These are phyloP conservation scores for Podospora appendiculata DNA, from an alignment of 495 filamentous ascomycete species.

Conservation along the genomic window DNA sequence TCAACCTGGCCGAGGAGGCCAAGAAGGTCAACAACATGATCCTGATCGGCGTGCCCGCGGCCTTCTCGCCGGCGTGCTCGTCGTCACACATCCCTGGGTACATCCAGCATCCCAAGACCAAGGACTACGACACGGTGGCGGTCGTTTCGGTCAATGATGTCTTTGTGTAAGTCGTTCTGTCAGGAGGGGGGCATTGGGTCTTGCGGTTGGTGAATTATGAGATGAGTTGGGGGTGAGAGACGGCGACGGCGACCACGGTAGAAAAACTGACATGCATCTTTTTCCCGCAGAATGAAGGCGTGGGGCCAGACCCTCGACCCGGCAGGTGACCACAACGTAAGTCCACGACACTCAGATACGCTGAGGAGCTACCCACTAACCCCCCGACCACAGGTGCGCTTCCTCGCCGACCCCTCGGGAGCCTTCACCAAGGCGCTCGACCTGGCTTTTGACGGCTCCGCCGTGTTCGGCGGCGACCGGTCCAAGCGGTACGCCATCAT, in stretches of 20 bases:
- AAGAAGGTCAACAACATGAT: slow-evolving; percentile 62
- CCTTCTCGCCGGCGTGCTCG: slow-evolving; percentile 78
- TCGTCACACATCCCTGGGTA: slow-evolving; percentile 74
- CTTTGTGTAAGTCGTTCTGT: slow-evolving; percentile 63
- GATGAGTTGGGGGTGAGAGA: too few species aligned
- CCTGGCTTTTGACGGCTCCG: slow-evolving; percentile 68
- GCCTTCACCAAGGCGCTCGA: slow-evolving; percentile 81
- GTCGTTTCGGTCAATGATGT: slow-evolving; percentile 92
- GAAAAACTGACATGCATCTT: too few species aligned
- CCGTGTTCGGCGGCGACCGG: slow-evolving; percentile 79
- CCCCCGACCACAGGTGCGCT: slow-evolving; percentile 53
- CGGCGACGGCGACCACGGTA: too few species aligned
- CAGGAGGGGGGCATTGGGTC: too few species aligned
- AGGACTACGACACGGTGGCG: slow-evolving; percentile 70
- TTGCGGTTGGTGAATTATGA: too few species aligned
- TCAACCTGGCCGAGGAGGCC: slow-evolving; percentile 75
- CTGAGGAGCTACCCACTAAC: background rate
- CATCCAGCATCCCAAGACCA: slow-evolving; percentile 64
- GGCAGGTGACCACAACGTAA: slow-evolving; percentile 60
- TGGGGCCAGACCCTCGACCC: slow-evolving; percentile 74
- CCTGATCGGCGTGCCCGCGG: slow-evolving; percentile 77
- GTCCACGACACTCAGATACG: slow-evolving; percentile 19
- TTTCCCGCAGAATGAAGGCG: slow-evolving; percentile 64
- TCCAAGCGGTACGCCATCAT: slow-evolving; percentile 86
- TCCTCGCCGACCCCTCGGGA: slow-evolving; percentile 81